Conservation (phyloP, 192 early-diverging fungal genomes). For the Linnemannia zychae region DNA sequence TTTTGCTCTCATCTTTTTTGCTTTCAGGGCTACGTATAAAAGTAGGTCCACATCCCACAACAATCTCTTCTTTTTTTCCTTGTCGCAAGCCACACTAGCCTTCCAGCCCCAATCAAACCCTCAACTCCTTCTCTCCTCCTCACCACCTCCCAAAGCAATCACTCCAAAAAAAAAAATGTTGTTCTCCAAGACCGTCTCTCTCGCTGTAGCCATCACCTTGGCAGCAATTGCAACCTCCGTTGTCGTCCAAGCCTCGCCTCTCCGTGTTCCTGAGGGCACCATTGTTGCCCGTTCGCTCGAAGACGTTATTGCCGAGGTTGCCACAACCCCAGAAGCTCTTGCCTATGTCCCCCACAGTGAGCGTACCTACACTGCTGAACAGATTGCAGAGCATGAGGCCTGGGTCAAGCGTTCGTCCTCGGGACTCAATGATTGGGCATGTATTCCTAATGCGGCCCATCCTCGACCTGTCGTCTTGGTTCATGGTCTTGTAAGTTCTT, state of each 20-base stretch:
- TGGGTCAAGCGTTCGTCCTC: conserved; percentile 11
- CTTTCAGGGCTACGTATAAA: background rate
- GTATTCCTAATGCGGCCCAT: conserved; percentile 8
- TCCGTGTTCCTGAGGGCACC: background rate
- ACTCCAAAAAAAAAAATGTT: conserved; percentile 1
- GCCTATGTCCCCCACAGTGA: conserved; percentile 22
- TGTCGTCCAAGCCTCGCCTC: conserved; percentile 20
- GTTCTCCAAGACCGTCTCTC: conserved; percentile 13
- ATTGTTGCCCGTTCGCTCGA: background rate
- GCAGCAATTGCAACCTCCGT: conserved; percentile 1
- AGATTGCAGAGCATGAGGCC: conserved; percentile 6
- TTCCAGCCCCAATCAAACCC: conserved; percentile 13
- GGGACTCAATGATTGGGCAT: conserved; percentile 23
- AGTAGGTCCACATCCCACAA: background rate
- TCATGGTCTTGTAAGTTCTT: conserved; percentile 31
- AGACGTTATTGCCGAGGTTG: background rate
- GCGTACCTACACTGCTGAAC: conserved; percentile 14
- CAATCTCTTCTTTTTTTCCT: background rate
- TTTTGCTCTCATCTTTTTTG: background rate
- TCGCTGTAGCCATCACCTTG: conserved; percentile 12
- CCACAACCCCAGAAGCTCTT: background rate
- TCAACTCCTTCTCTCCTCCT: background rate
- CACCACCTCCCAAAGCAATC: background rate
- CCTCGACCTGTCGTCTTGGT: conserved; percentile 19
- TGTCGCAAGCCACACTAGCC: conserved; percentile 5